Evolutionary conservation across 768 basidiomycete species (phyloP).

Genomic region (Coprinopsis strossmayeri): DNA sequence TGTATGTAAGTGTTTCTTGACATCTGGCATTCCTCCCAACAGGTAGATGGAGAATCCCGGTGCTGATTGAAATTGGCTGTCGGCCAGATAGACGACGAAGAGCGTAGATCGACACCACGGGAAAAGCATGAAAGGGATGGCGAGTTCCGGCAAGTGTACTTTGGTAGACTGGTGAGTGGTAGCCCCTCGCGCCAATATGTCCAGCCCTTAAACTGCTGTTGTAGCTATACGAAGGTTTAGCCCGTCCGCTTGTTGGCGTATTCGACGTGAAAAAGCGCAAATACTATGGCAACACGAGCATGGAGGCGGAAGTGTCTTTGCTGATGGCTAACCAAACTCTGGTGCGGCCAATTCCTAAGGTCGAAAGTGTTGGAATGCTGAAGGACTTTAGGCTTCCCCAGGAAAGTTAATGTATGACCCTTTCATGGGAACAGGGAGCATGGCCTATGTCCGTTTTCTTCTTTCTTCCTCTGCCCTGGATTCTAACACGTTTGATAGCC

Average conservation of each 20-base stretch:
- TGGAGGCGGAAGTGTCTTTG: conserved; percentile 94
- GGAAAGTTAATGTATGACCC: conserved; percentile 94
- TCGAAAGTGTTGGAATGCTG: background rate
- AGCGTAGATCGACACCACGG: conserved; percentile 29
- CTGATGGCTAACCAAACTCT: conserved; percentile 96
- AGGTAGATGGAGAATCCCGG: no score
- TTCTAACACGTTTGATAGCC: conserved; percentile 42
- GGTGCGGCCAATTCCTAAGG: conserved; percentile 30
- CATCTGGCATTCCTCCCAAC: no score
- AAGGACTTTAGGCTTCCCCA: conserved; percentile 57
- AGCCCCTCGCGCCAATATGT: no score
- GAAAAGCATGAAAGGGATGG: conserved; percentile 55
- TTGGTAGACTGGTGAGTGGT: conserved; percentile 86
- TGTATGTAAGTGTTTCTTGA: conserved; percentile 44
- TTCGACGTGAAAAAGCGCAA: conserved; percentile 87
- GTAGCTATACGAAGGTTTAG: conserved; percentile 55
- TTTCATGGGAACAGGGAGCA: conserved; percentile 89
- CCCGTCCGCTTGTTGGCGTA: conserved; percentile 56
- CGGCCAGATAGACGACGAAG: conserved; percentile 34
- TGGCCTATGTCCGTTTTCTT: conserved; percentile 62
- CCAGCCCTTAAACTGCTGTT: background rate
- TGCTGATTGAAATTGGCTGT: background rate
- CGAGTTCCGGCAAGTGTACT: conserved; percentile 65
- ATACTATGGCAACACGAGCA: conserved; percentile 94
- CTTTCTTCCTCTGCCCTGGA: background rate